These are phyloP conservation scores for Phialocephala subalpina DNA, from an alignment of 2,329 filamentous ascomycete species.

Conservation along the genomic window DNA sequence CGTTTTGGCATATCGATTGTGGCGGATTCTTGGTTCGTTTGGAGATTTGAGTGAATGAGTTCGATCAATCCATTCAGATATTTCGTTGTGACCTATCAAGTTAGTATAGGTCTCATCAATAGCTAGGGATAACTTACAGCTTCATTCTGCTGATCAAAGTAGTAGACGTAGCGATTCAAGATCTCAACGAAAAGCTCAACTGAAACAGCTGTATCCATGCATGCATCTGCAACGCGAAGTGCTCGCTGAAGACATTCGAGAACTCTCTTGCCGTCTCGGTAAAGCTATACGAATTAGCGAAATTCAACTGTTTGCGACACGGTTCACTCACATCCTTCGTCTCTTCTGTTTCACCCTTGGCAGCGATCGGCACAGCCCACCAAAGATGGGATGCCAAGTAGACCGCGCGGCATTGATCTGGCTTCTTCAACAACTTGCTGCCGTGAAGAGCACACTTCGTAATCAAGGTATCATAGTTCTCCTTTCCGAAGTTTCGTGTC, in stretches of 20 bases:
- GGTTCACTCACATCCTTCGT: constrained; percentile 72
- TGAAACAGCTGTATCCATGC: constrained; percentile 97
- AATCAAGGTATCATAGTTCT: constrained; percentile 98
- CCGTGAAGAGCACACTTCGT: constrained; percentile 97
- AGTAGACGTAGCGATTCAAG: constrained; percentile 97
- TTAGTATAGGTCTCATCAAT: constrained; percentile 25
- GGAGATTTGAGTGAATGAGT: constrained; percentile 95
- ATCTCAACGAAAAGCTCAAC: constrained; percentile 99
- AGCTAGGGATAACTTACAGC: constrained; percentile 62
- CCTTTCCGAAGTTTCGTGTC: constrained; percentile 89
- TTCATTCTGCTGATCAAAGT: constrained; percentile 99
- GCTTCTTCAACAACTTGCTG: constrained; percentile 96
- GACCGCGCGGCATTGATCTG: constrained; percentile 95
- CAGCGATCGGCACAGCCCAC: constrained; percentile 90
- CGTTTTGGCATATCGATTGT: constrained; percentile 89
- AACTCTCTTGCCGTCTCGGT: constrained; percentile 96
- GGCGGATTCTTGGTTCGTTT: constrained; percentile 81
- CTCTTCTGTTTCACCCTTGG: constrained; percentile 79
- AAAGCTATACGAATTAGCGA: constrained; percentile 66
- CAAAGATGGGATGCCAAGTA: constrained; percentile 96
- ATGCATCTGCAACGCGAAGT: constrained; percentile 94
- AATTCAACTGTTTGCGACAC: neutral
- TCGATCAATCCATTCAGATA: constrained; percentile 98
- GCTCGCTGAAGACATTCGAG: constrained; percentile 96
- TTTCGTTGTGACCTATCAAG: constrained; percentile 80